Conservation (phyloP, 1,284 basidiomycete genomes). For the Thecaphora frezii region DNA sequence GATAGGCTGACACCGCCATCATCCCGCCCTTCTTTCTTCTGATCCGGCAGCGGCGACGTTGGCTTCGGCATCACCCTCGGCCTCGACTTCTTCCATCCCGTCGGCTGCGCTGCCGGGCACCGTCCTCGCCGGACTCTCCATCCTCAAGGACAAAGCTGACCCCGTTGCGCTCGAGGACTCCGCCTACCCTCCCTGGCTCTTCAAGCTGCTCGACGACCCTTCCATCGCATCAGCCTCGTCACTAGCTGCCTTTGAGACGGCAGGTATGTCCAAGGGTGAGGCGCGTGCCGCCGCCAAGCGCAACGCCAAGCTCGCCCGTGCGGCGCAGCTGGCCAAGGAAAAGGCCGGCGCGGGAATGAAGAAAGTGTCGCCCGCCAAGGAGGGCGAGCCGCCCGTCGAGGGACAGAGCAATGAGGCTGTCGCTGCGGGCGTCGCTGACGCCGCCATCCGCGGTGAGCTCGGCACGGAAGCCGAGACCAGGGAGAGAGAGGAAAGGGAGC, state of each 20-base stretch:
- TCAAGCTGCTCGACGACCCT: slow-evolving; percentile 68
- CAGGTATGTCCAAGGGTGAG: slow-evolving; percentile 54
- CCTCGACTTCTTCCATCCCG: slow-evolving; percentile 17
- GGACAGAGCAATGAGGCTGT: slow-evolving; percentile 1
- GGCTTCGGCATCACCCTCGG: slow-evolving; percentile 7
- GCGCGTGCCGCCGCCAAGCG: slow-evolving; percentile 49
- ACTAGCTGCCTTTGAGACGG: slow-evolving; percentile 43
- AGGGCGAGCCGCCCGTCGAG: slow-evolving; percentile 1
- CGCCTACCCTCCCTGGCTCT: slow-evolving; percentile 86
- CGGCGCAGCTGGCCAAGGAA: slow-evolving; percentile 30
- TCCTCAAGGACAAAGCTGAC: slow-evolving; percentile 78
- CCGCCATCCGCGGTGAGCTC: neutral
- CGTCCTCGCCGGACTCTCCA: slow-evolving; percentile 75
- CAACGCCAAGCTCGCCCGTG: slow-evolving; percentile 42
- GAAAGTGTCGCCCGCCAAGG: slow-evolving; percentile 1
- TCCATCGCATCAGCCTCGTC: slow-evolving; percentile 35
- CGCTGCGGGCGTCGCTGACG: slow-evolving; percentile 4
- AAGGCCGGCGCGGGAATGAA: slow-evolving; percentile 36
- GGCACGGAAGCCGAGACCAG: slow-evolving; percentile 8
- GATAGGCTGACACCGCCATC: too few species aligned
- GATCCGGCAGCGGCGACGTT: neutral
- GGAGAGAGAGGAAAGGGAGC: slow-evolving; percentile 22
- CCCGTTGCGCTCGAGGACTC: slow-evolving; percentile 79
- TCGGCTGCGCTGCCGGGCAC: slow-evolving; percentile 65
- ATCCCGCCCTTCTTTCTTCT: too few species aligned